These are phyloP conservation scores for Yamagishiella unicocca DNA, from an alignment of 139 green algal genomes.

Conservation along the genomic window DNA sequence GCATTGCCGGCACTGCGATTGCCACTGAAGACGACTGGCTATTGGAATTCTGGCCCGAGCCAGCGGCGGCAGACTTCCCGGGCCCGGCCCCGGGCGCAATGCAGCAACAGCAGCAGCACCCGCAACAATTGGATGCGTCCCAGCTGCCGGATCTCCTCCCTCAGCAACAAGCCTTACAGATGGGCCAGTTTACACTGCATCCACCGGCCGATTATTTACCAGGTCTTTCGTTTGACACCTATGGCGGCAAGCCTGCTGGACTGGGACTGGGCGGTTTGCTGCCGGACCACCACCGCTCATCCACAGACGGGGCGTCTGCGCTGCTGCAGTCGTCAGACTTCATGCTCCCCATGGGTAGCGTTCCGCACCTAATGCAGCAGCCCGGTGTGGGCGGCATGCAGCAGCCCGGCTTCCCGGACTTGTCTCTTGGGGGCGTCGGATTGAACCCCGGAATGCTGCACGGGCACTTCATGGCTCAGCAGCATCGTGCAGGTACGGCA, in stretches of 20 bases:
- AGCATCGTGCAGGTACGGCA: conserved; percentile 25
- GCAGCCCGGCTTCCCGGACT: neutral
- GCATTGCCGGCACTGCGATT: neutral
- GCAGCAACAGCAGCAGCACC: conserved; percentile 16
- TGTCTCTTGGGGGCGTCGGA: neutral
- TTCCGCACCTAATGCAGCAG: neutral
- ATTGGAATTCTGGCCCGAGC: conserved; percentile 46
- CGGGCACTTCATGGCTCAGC: conserved; percentile 3
- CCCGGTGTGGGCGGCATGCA: neutral
- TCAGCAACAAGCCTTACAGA: neutral
- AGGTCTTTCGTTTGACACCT: neutral
- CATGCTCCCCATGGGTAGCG: conserved; percentile 4
- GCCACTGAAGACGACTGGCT: conserved; percentile 38
- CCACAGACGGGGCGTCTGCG: conserved; percentile 21
- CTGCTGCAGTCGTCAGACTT: conserved; percentile 18
- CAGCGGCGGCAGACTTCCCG: neutral
- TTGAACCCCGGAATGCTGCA: conserved; percentile 12
- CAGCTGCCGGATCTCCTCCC: conserved; percentile 5
- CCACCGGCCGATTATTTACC: neutral
- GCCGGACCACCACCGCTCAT: neutral
- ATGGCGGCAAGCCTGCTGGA: neutral
- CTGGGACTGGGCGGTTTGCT: conserved; percentile 5
- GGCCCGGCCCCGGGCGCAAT: neutral
- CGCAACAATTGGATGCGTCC: neutral
- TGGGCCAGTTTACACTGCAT: neutral